These are phyloP conservation scores for Elongisporangium anandrum DNA, from an alignment of 352 stramenopile species.

Conservation along the genomic window DNA sequence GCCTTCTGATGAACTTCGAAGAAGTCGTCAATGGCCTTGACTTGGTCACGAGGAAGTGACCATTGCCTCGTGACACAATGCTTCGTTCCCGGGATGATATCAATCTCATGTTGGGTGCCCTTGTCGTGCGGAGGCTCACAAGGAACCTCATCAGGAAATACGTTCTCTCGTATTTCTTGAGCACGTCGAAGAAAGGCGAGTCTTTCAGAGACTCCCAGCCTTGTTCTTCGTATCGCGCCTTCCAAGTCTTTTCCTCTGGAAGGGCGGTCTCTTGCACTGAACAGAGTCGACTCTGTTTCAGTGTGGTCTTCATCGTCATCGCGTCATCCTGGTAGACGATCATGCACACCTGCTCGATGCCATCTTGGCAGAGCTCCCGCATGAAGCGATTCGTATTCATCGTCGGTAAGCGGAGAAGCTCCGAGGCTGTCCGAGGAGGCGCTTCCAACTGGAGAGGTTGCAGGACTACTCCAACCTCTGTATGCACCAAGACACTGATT, in stretches of 20 bases:
- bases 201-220: conserved; percentile 5
- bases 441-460: too few relatives aligned
- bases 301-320: too few relatives aligned
- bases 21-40: conserved; percentile 14
- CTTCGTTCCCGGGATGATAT: conserved; percentile 17
- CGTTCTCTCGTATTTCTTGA: conserved; percentile 2
- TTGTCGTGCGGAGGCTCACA: conserved; percentile 6
- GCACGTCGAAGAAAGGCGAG: conserved; percentile 3
- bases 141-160: conserved; percentile 21
- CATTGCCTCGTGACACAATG: conserved; percentile 27
- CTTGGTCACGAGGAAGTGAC: conserved; percentile 17
- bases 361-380: conserved; percentile 10
- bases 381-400: conserved; percentile 13
- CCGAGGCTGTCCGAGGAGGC: too few relatives aligned
- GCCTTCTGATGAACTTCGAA: conserved; percentile 9
- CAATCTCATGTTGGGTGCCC: conserved; percentile 20
- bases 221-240: conserved; percentile 12
- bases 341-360: conserved; percentile 18
- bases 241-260: conserved; percentile 7
- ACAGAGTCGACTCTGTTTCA: too few relatives aligned
- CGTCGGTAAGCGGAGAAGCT: too few relatives aligned
- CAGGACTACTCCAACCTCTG: too few relatives aligned
- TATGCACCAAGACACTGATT: too few relatives aligned
- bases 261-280: neutral
- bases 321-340: neutral